Evolutionary conservation across 1,139 yeast species (phyloP).

Genomic region (Lizanozyma gosingica): DNA sequence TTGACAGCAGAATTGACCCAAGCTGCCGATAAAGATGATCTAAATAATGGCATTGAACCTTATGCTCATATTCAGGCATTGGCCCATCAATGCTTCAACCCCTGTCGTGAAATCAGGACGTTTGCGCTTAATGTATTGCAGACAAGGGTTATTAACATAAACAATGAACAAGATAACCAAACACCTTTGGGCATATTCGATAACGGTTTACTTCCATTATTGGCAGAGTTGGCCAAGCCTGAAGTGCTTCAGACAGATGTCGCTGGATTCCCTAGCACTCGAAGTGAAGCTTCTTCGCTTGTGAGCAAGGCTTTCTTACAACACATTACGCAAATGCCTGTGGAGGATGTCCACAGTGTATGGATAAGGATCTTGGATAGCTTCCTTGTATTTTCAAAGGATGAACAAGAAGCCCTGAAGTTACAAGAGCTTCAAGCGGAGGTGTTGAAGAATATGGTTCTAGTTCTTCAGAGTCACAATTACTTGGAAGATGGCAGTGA

Average conservation of each 20-base stretch:
- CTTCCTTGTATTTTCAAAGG: conserved; percentile 19
- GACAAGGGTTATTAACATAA: conserved; percentile 29
- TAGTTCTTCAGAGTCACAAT: conserved; percentile 26
- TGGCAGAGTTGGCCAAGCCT: conserved; percentile 55
- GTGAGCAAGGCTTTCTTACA: conserved; percentile 68
- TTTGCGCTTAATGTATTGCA: conserved; percentile 55
- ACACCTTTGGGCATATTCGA: conserved; percentile 55
- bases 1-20: conserved; percentile 45
- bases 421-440: conserved; percentile 54
- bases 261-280: conserved; percentile 55
- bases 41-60: conserved; percentile 21
- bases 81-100: conserved; percentile 84
- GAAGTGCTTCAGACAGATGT: conserved; percentile 62
- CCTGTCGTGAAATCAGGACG: conserved; percentile 67
- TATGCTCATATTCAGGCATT: conserved; percentile 68
- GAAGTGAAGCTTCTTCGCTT: conserved; percentile 56
- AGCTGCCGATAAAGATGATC: conserved; percentile 16
- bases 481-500: conserved; percentile 16
- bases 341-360: conserved; percentile 30
- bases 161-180: conserved; percentile 19
- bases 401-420: conserved; percentile 25
- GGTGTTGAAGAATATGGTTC: conserved; percentile 49
- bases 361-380: conserved; percentile 40
- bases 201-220: conserved; percentile 65
- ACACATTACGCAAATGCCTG: conserved; percentile 20